phyloP scores from a whole-genome alignment of 768 basidiomycete species.

The Amylocystis lapponica region DNA sequence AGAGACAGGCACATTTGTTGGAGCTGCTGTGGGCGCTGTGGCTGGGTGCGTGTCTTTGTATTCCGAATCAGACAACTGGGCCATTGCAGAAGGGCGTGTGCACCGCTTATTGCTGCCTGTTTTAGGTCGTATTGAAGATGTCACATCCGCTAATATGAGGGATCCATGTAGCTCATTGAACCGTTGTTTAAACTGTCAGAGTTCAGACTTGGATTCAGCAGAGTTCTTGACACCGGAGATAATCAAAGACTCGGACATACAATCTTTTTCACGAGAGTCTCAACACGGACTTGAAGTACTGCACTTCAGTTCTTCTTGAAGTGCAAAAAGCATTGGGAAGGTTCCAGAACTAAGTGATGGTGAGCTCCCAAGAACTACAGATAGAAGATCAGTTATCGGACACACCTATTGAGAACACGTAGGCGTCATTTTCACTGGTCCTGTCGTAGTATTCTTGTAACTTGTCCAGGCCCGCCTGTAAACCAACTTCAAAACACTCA shows the following conservation, averaged over 20 bases:
- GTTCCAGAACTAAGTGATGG: slow-evolving; percentile 13
- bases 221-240: too few relatives aligned
- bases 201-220: background rate
- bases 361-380: background rate
- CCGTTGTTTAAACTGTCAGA: background rate
- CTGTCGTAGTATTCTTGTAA: slow-evolving; percentile 30
- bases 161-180: background rate
- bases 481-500: slow-evolving; percentile 13
- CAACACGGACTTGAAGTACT: slow-evolving; percentile 1
- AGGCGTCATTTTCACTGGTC: slow-evolving; percentile 25
- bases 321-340: slow-evolving; percentile 5
- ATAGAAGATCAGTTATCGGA: background rate
- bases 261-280: slow-evolving; percentile 3
- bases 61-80: background rate
- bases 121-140: background rate
- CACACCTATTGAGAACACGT: slow-evolving; percentile 30
- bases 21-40: background rate
- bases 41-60: background rate
- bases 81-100: background rate
- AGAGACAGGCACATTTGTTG: background rate
- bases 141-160: background rate
- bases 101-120: background rate
- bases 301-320: slow-evolving; percentile 16
- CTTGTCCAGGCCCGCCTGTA: slow-evolving; percentile 25
- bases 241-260: slow-evolving; percentile 6